These are phyloP conservation scores for Macrolepiota dolichaula DNA, from an alignment of 768 basidiomycete genomes.

Conservation along the genomic window DNA sequence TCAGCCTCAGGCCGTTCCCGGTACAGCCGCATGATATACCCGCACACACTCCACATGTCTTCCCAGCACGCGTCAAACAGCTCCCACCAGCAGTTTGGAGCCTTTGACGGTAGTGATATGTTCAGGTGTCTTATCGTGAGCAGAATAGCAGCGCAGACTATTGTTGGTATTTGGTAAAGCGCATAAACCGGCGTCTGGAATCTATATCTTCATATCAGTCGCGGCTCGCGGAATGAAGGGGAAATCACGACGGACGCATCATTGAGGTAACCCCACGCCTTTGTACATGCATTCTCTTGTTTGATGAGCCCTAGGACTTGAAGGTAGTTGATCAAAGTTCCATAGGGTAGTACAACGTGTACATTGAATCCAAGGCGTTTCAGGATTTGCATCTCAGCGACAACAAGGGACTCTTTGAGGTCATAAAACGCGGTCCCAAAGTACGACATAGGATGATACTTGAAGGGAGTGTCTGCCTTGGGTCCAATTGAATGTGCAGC, in stretches of 20 bases:
- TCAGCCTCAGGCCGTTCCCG: slow-evolving; percentile 49
- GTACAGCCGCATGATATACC: slow-evolving; percentile 83
- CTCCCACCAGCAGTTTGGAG: slow-evolving; percentile 86
- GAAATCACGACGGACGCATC: slow-evolving; percentile 69
- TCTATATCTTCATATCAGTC: slow-evolving; percentile 35
- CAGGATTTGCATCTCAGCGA: slow-evolving; percentile 95
- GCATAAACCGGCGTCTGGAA: slow-evolving; percentile 93
- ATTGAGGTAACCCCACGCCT: slow-evolving; percentile 93
- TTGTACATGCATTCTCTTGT: slow-evolving; percentile 63
- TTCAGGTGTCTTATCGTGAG: slow-evolving; percentile 70
- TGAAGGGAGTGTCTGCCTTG: slow-evolving; percentile 40
- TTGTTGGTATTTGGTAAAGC: slow-evolving; percentile 82
- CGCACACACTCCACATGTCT: slow-evolving; percentile 83
- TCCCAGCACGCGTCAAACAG: slow-evolving; percentile 91
- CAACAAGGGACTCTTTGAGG: slow-evolving; percentile 89
- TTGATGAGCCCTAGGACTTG: slow-evolving; percentile 82
- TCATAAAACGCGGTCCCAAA: slow-evolving; percentile 90
- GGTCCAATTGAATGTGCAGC: slow-evolving; percentile 47
- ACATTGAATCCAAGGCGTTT: slow-evolving; percentile 96
- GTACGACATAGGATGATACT: slow-evolving; percentile 85
- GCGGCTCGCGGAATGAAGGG: neutral
- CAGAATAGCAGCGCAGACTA: slow-evolving; percentile 87
- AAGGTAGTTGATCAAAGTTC: slow-evolving; percentile 92
- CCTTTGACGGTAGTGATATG: slow-evolving; percentile 69
- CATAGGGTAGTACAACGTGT: slow-evolving; percentile 89